Evolutionary conservation across 2,329 filamentous ascomycete species (phyloP).

Genomic region (Coniosporium tulheliwenetii): DNA sequence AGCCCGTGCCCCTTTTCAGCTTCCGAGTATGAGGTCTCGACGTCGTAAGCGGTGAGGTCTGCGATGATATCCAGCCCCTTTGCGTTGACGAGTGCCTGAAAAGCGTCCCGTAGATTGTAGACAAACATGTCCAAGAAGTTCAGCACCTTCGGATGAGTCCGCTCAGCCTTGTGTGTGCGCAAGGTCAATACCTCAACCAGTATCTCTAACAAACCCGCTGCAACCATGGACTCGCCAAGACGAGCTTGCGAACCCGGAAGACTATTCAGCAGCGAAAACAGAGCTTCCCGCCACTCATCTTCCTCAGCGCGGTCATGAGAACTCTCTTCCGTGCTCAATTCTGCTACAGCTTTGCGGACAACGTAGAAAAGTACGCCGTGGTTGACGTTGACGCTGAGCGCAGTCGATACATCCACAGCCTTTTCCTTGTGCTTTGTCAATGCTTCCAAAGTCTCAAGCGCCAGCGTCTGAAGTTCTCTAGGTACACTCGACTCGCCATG

Average conservation of each 20-base stretch:
- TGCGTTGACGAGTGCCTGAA: constrained; percentile 65
- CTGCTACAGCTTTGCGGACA: constrained; percentile 75
- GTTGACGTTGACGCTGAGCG: constrained; percentile 90
- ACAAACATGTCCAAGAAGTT: constrained; percentile 81
- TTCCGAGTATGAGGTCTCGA: constrained; percentile 50
- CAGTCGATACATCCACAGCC: constrained; percentile 67
- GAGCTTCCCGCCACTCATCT: constrained; percentile 78
- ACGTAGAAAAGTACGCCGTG: constrained; percentile 91
- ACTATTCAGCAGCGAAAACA: constrained; percentile 77
- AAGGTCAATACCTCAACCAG: constrained; percentile 78
- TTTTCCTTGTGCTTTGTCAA: constrained; percentile 65
- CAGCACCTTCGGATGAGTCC: constrained; percentile 70
- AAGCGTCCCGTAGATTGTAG: constrained; percentile 70
- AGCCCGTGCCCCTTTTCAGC: constrained; percentile 59
- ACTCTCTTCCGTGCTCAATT: constrained; percentile 48
- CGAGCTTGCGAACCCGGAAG: constrained; percentile 57
- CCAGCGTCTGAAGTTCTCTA: constrained; percentile 64
- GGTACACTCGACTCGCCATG: constrained; percentile 55
- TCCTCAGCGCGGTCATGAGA: constrained; percentile 43
- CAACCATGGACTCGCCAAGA: constrained; percentile 69
- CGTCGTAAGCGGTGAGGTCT: constrained; percentile 69
- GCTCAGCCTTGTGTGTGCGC: constrained; percentile 65
- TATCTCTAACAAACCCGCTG: constrained; percentile 77
- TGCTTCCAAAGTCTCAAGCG: constrained; percentile 70
- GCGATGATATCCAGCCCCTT: constrained; percentile 82